These are phyloP conservation scores for Apiotrichum laibachii DNA, from an alignment of 1,284 basidiomycete genomes.

Conservation along the genomic window DNA sequence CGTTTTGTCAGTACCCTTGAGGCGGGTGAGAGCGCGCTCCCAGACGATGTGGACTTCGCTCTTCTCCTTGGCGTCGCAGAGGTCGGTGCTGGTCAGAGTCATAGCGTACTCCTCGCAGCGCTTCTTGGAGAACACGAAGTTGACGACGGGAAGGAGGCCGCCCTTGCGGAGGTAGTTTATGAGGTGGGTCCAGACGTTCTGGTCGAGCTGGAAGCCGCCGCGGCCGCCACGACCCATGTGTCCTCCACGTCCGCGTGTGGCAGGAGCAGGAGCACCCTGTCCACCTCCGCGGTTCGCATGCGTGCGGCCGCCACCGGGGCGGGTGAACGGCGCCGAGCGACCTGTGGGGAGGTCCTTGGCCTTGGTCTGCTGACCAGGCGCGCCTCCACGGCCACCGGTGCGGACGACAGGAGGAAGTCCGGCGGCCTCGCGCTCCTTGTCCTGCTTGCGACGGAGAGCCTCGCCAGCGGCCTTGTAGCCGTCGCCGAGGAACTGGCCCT, in stretches of 20 bases:
- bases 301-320: slow-evolving; percentile 39
- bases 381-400: slow-evolving; percentile 71
- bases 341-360: slow-evolving; percentile 46
- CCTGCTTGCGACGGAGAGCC: slow-evolving; percentile 86
- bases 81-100: slow-evolving; percentile 82
- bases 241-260: slow-evolving; percentile 24
- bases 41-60: slow-evolving; percentile 94
- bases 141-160: slow-evolving; percentile 83
- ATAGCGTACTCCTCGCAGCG: slow-evolving; percentile 93
- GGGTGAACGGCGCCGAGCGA: slow-evolving; percentile 40
- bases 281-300: slow-evolving; percentile 48
- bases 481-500: slow-evolving; percentile 68
- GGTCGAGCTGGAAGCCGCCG: slow-evolving; percentile 67
- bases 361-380: slow-evolving; percentile 55
- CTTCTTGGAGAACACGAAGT: slow-evolving; percentile 97
- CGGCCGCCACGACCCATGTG: slow-evolving; percentile 54
- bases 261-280: slow-evolving; percentile 34
- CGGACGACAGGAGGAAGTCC: slow-evolving; percentile 78
- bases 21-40: slow-evolving; percentile 82
- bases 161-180: slow-evolving; percentile 83
- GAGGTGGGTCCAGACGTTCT: slow-evolving; percentile 91
- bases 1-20: slow-evolving; percentile 89
- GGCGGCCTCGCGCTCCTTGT: slow-evolving; percentile 93
- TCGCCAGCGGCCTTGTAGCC: slow-evolving; percentile 90
- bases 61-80: slow-evolving; percentile 82